Evolutionary conservation across 1,284 basidiomycete species (phyloP).

Genomic region (Schizophyllum commune): DNA sequence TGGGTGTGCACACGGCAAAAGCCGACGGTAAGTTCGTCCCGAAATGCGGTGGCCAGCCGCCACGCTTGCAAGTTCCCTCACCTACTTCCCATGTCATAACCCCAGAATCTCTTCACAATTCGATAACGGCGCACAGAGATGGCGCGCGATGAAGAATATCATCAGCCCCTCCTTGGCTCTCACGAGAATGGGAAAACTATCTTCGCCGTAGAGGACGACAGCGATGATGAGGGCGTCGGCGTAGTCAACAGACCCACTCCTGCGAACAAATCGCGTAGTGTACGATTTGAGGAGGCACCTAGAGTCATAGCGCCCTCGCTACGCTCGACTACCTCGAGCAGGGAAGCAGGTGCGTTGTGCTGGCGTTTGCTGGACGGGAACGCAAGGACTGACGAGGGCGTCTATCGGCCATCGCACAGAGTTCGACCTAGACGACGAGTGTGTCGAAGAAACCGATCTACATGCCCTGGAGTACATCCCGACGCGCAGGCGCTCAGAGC

Average conservation of each 20-base stretch:
- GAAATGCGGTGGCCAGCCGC: too few species aligned
- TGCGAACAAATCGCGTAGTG: slow-evolving; percentile 31
- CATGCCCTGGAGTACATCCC: slow-evolving; percentile 28
- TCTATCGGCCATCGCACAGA: slow-evolving; percentile 33
- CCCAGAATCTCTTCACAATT: too few species aligned
- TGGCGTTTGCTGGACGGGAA: slow-evolving; percentile 1
- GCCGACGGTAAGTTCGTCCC: too few species aligned
- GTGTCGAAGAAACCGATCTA: slow-evolving; percentile 47
- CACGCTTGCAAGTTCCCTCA: too few species aligned
- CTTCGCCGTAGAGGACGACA: slow-evolving; percentile 41
- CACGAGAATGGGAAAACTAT: slow-evolving; percentile 22
- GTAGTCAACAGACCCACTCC: slow-evolving; percentile 16
- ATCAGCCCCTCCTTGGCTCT: too few species aligned
- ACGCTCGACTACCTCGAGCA: slow-evolving; percentile 61
- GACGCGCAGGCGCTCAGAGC: slow-evolving; percentile 25
- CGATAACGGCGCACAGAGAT: too few species aligned
- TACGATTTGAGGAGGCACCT: slow-evolving; percentile 60
- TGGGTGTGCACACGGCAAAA: too few species aligned
- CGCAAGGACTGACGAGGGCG: slow-evolving; percentile 7
- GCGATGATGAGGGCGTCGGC: slow-evolving; percentile 33
- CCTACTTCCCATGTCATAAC: too few species aligned
- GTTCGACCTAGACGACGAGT: slow-evolving; percentile 72
- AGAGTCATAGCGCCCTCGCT: slow-evolving; percentile 60
- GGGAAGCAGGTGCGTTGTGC: slow-evolving; percentile 62
- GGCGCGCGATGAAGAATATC: too few species aligned